Base-by-base conservation (phyloP, 306 rosid species). In the Cicer cuneatum region DNA sequence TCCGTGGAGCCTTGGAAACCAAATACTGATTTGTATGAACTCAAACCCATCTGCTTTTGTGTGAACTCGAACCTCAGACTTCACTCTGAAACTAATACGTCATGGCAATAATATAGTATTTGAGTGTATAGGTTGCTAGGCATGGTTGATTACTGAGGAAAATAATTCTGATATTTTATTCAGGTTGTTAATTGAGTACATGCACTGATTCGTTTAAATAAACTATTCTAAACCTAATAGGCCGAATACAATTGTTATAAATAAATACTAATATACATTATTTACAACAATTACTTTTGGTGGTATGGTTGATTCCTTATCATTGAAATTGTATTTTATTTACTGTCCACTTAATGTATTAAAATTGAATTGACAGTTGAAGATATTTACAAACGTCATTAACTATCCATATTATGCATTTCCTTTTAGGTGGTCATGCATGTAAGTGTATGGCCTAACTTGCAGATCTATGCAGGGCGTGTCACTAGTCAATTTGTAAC, bases 401-500 rank as follows among this genome's bases (percentile, higher is more conserved):
- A 71, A 51, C 42, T 29, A 51, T 10, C 59, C 21, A 5, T 75
- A 43, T 43, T 48, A 4, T 12, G 7, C 15, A 24, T 40, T 15
- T 49, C 47, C 7, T 71, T 15, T 62, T 35, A 13, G 7, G 54
- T 37, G 38, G 6, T 16, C 8, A 47, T 16, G n/a, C 48, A 16
- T 33, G 35, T 47, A 67, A 39, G 54, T 63, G n/a, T 65, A 57
- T 46, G 24, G 72, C 52, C 48, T 57, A 58, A n/a, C 63, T 66
- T 59, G 15, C 7, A 71, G n/a, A 64, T 64, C 19, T 43, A 15
- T 80, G 57, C 5, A 43, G 39, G 57, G 79, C 67, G 33, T 52
- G 35, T 33, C 57, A 45, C 12, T 29, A 62, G 41, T 47, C 49
- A 63, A 61, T 59, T 29, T 78, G 33, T 63, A 41, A 54, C 45